These are phyloP conservation scores for Aphanomyces euteiches DNA, from an alignment of 352 stramenopile species.

Conservation along the genomic window DNA sequence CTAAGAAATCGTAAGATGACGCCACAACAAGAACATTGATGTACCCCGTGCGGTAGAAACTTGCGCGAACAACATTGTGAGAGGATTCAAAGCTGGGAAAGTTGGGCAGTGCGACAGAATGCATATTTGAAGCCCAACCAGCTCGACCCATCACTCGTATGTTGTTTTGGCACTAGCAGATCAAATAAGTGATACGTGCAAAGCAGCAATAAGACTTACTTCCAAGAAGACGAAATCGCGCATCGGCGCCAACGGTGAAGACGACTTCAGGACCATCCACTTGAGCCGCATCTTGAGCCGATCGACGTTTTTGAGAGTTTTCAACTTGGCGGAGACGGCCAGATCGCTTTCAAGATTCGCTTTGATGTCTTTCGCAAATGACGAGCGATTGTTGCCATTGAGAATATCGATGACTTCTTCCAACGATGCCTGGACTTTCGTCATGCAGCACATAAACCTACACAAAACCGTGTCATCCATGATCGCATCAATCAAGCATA, in stretches of 20 bases:
- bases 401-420: constrained; percentile 83
- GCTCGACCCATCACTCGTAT: constrained; percentile 52
- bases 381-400: constrained; percentile 53
- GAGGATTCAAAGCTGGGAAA: constrained; percentile 53
- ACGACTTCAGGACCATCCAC: constrained; percentile 73
- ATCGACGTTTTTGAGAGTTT: constrained; percentile 70
- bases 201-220: neutral
- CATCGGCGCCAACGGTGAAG: constrained; percentile 61
- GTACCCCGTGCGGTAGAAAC: constrained; percentile 68
- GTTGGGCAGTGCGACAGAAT: constrained; percentile 66
- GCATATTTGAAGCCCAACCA: constrained; percentile 57
- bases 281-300: constrained; percentile 44
- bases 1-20: neutral
- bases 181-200: neutral
- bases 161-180: constrained; percentile 62
- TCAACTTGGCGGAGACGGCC: constrained; percentile 65
- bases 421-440: constrained; percentile 68
- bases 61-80: constrained; percentile 64
- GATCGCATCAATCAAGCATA: neutral
- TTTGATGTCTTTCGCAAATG: constrained; percentile 37
- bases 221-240: constrained; percentile 77
- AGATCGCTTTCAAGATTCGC: constrained; percentile 37
- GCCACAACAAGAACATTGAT: neutral
- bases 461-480: too few species aligned
- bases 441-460: constrained; percentile 51